phyloP scores from a whole-genome alignment of 371 early-diverging fungal species.

The Actinomucor elegans region DNA sequence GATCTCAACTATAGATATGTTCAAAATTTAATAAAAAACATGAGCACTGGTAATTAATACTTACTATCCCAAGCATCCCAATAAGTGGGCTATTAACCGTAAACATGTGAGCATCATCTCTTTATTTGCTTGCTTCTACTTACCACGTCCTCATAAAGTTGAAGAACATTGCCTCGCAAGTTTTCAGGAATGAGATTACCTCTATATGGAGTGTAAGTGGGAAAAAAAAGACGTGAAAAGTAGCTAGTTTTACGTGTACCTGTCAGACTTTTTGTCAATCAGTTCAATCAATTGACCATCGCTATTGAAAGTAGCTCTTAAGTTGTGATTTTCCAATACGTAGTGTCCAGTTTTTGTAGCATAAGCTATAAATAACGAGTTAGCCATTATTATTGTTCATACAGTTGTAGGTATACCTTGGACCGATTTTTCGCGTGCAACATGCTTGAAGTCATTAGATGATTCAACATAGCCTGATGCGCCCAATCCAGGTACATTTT shows the following conservation, averaged over 20 bases:
- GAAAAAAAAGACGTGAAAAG: not conserved
- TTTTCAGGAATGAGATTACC: conserved; percentile 74
- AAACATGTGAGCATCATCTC: too few species aligned
- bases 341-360: conserved; percentile 29
- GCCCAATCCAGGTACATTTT: conserved; percentile 36
- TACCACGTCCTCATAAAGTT: conserved; percentile 84
- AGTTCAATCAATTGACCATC: conserved; percentile 71
- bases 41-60: not conserved
- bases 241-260: conserved; percentile 8
- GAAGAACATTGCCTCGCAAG: conserved; percentile 75
- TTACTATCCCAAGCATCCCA: conserved; percentile 79
- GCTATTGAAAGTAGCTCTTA: conserved; percentile 67
- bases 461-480: conserved; percentile 22
- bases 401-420: conserved; percentile 13
- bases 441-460: conserved; percentile 3
- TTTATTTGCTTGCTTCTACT: too few species aligned
- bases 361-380: conserved; percentile 25
- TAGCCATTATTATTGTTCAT: not conserved
- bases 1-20: conserved; percentile 38
- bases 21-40: not conserved
- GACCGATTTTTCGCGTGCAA: conserved; percentile 9
- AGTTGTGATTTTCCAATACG: conserved; percentile 71
- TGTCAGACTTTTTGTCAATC: conserved; percentile 58
- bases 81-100: conserved; percentile 65
- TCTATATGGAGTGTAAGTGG: conserved; percentile 17